Evolutionary conservation across 306 rosid species (phyloP).

Genomic region (Vigna reflexopilosa): DNA sequence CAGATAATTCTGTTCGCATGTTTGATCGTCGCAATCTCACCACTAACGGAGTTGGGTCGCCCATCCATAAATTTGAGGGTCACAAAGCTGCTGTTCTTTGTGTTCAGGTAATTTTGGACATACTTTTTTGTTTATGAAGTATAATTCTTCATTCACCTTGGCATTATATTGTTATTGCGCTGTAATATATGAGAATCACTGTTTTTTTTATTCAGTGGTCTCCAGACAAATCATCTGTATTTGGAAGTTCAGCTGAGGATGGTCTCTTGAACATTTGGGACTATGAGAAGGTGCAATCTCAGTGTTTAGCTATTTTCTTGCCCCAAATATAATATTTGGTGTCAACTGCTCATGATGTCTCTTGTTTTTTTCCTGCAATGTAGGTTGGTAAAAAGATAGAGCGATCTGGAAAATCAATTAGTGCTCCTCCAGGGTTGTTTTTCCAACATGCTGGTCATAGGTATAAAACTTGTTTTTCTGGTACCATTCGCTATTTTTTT

Average conservation of each 20-base stretch:
- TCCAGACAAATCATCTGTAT: conserved; percentile 94
- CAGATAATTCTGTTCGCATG: conserved; percentile 93
- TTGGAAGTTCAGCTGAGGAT: conserved; percentile 99
- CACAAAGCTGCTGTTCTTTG: conserved; percentile 99
- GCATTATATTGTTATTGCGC: conserved; percentile 17
- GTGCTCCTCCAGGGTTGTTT: conserved; percentile 84
- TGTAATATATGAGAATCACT: conserved; percentile 10
- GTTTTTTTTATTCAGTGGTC: conserved; percentile 79
- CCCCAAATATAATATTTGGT: conserved; percentile 13
- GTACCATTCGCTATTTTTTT: background rate
- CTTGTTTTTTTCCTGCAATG: conserved; percentile 35
- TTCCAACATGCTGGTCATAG: conserved; percentile 99
- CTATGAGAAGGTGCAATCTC: conserved; percentile 76
- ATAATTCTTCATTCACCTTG: conserved; percentile 12
- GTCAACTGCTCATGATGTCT: background rate
- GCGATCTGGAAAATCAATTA: conserved; percentile 67
- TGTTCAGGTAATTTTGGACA: conserved; percentile 73
- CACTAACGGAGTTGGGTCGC: conserved; percentile 88
- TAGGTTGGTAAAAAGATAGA: conserved; percentile 85
- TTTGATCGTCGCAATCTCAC: conserved; percentile 97
- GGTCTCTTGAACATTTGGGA: conserved; percentile 97
- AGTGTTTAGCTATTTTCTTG: background rate
- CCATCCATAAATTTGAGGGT: conserved; percentile 92
- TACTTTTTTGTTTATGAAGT: background rate
- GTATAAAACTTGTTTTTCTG: conserved; percentile 51